Percentiles rank a stretch among this genome's conserved stretches.
Evolutionary conservation across 1,284 basidiomycete species (phyloP).

Genomic region (Leucoagaricus sp.): DNA sequence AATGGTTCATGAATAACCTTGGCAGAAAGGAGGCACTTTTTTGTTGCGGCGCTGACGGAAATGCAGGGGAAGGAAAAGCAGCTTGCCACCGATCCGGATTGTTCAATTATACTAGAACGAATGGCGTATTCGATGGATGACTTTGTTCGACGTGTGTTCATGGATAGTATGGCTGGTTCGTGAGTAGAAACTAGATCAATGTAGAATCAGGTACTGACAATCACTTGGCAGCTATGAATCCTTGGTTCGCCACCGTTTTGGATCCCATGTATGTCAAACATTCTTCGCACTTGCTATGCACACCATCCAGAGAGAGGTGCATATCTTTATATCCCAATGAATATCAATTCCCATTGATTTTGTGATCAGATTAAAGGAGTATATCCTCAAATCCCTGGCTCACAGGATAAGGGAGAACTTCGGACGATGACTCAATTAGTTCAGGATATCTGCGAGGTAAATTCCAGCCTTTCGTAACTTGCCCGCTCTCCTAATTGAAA

Average conservation of each 20-base stretch:
- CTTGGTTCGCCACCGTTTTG: slow-evolving; percentile 81
- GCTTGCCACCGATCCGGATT: slow-evolving; percentile 90
- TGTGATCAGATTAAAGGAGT: slow-evolving; percentile 61
- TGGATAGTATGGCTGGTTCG: slow-evolving; percentile 84
- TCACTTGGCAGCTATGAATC: slow-evolving; percentile 54
- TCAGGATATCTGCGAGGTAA: slow-evolving; percentile 64
- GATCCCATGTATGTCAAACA: slow-evolving; percentile 92
- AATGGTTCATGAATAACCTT: slow-evolving; percentile 5
- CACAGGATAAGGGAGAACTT: slow-evolving; percentile 63
- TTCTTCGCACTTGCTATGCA: slow-evolving; percentile 73
- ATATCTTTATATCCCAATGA: background rate
- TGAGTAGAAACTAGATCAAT: slow-evolving; percentile 46
- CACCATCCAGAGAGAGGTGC: slow-evolving; percentile 78
- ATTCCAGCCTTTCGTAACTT: slow-evolving; percentile 21
- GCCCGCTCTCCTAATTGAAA: background rate
- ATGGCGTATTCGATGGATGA: slow-evolving; percentile 93
- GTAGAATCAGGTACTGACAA: background rate
- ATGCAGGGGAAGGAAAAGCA: slow-evolving; percentile 86
- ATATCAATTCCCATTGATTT: slow-evolving; percentile 4
- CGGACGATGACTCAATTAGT: slow-evolving; percentile 73
- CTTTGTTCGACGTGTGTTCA: slow-evolving; percentile 85
- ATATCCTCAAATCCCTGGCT: slow-evolving; percentile 51
- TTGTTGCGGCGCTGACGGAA: slow-evolving; percentile 82
- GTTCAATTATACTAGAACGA: slow-evolving; percentile 84
- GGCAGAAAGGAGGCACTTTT: slow-evolving; percentile 79